These are phyloP conservation scores for Rickenella mellea DNA, from an alignment of 768 basidiomycete species.

Conservation along the genomic window DNA sequence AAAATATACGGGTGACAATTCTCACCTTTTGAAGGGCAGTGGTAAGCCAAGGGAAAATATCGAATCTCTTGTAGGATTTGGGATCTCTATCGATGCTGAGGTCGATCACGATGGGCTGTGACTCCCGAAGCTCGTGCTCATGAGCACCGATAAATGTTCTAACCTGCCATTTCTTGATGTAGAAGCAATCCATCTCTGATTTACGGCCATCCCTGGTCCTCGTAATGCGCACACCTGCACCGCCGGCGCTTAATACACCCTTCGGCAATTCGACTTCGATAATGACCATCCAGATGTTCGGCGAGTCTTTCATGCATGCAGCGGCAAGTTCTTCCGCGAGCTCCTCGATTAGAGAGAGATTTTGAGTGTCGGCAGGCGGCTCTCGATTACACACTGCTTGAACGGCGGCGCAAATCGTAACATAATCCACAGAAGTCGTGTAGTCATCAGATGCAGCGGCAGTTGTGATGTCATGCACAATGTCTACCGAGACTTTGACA, in stretches of 20 bases:
- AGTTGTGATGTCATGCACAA: constrained; percentile 38
- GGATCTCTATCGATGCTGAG: constrained; percentile 24
- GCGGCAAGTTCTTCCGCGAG: constrained; percentile 3
- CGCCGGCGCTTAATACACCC: neutral
- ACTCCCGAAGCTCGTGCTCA: constrained; percentile 50
- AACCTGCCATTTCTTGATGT: constrained; percentile 35
- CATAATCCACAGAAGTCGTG: constrained; percentile 56
- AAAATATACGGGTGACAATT: neutral
- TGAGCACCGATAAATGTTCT: constrained; percentile 60
- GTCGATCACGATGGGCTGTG: constrained; percentile 51
- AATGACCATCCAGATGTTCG: neutral
- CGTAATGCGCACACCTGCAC: neutral
- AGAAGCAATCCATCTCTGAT: constrained; percentile 9
- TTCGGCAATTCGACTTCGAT: neutral
- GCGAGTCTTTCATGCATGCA: neutral
- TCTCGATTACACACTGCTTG: constrained; percentile 18
- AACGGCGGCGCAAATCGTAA: constrained; percentile 26
- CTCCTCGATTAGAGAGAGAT: neutral
- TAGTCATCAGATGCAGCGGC: constrained; percentile 48
- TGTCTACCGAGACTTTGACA: constrained; percentile 39
- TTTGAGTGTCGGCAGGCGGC: constrained; percentile 5
- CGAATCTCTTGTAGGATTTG: constrained; percentile 16
- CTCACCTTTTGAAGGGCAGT: constrained; percentile 13
- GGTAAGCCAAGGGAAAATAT: constrained; percentile 24
- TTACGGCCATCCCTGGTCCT: neutral